Evolutionary conservation across 2,329 filamentous ascomycete species (phyloP).

Genomic region (Thyridium curvatum): DNA sequence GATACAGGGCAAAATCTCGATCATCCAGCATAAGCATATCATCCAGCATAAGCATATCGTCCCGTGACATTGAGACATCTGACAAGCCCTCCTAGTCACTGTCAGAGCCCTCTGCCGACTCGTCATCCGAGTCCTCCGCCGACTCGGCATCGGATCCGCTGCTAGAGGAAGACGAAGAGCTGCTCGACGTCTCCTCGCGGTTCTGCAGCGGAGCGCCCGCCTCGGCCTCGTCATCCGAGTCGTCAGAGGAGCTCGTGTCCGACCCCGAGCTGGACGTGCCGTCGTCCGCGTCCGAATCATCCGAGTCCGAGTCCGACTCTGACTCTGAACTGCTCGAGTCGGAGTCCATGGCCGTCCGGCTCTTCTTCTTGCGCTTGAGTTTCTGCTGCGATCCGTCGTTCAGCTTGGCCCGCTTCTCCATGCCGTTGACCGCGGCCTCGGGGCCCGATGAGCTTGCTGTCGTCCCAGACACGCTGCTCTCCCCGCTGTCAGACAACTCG

Average conservation of each 20-base stretch:
- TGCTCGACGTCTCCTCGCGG: slow-evolving; percentile 28
- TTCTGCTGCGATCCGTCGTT: slow-evolving; percentile 37
- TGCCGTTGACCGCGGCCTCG: slow-evolving; percentile 14
- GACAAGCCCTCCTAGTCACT: neutral
- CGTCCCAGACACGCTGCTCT: slow-evolving; percentile 21
- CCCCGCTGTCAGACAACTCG: slow-evolving; percentile 44
- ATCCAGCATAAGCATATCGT: no score
- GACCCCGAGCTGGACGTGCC: slow-evolving; percentile 11
- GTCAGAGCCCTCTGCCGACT: neutral
- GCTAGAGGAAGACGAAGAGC: slow-evolving; percentile 32
- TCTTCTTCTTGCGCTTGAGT: slow-evolving; percentile 46
- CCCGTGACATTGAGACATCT: no score
- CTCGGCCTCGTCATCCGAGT: slow-evolving; percentile 5
- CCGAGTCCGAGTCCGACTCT: slow-evolving; percentile 27
- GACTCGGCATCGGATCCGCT: slow-evolving; percentile 1
- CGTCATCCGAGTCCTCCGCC: neutral
- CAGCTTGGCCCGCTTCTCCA: slow-evolving; percentile 32
- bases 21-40: no score
- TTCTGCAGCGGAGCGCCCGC: neutral
- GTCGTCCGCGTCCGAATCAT: slow-evolving; percentile 12
- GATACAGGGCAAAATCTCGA: no score
- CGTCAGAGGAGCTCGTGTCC: slow-evolving; percentile 1
- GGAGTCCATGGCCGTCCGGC: slow-evolving; percentile 39
- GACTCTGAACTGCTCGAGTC: slow-evolving; percentile 27
- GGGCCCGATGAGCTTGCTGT: slow-evolving; percentile 7